phyloP scores from a whole-genome alignment of 306 rosid genomes.

The Lablab purpureus region DNA sequence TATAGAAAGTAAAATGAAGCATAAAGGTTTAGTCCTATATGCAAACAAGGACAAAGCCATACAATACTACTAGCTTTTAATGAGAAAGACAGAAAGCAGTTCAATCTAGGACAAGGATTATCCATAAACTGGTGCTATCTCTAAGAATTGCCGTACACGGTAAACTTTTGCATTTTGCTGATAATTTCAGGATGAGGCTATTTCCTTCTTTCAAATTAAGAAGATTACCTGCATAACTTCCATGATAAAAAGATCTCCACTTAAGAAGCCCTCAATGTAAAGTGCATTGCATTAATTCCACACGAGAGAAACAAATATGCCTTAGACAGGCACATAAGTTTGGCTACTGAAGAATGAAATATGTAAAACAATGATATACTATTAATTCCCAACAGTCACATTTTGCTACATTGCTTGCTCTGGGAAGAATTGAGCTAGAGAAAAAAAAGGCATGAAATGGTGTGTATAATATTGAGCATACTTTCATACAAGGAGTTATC shows the following conservation, averaged over 20 bases:
- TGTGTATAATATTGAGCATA: not conserved
- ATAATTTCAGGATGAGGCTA: not conserved
- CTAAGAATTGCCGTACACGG: conserved; percentile 19
- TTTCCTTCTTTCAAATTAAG: conserved; percentile 24
- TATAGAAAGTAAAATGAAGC: conserved; percentile 25
- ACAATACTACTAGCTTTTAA: conserved; percentile 41
- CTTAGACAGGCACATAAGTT: conserved; percentile 10
- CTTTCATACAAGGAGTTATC: not conserved
- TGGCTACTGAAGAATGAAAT: conserved; percentile 21
- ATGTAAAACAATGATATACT: conserved; percentile 6
- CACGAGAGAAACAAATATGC: conserved; percentile 9
- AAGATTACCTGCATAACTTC: conserved; percentile 13
- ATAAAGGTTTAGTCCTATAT: conserved; percentile 31
- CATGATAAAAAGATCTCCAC: conserved; percentile 26
- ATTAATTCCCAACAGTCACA: conserved; percentile 1
- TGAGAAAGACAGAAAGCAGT: conserved; percentile 42
- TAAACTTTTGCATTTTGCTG: conserved; percentile 26
- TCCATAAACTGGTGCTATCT: conserved; percentile 35
- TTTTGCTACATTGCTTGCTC: conserved; percentile 39
- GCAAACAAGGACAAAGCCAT: conserved; percentile 48
- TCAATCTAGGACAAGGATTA: conserved; percentile 15
- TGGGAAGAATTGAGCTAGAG: conserved; percentile 3
- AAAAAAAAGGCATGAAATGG: not conserved
- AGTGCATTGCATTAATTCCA: conserved; percentile 22
- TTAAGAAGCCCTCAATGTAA: conserved; percentile 29